Base-by-base conservation (phyloP, 192 early-diverging fungal genomes). In the Backusella liffmaniae region DNA sequence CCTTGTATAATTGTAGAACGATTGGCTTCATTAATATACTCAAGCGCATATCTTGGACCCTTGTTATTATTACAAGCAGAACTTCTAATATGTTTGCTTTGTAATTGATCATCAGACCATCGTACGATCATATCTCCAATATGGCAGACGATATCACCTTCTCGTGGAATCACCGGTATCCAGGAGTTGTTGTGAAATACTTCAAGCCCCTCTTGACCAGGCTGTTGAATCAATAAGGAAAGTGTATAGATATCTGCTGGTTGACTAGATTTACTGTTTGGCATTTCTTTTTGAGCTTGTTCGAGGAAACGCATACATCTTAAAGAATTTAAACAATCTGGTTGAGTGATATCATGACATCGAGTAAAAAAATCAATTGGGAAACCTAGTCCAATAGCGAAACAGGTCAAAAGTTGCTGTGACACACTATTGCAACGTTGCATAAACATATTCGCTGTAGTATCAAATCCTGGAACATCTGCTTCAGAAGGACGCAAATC, bases 41-140 rank as follows among this genome's bases (percentile, higher is more conserved):
- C 66, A 26, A 80, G 62, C 1, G 74, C 70, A n/a, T 80, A 72
- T 26, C 79, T 70, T 15, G 79, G 70, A 5, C 66, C 72, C 37
- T 73, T 70, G 10, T 56, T 67, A 21, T 68, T 72, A 5, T 69
- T 72, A 7, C 65, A 76, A 12, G 37, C 49, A n/a, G 79, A 74
- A 18, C 30, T 66, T 23, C 74, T 70, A 7, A 81, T 59, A 30
- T 76, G 80, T n/a, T 73, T 81, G 34, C 76, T 77, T 30, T 72
- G 73, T 2, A 81, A 53, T 5, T 44, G 51, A 74, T 81, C 80
- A 62, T 81, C 76, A 35, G 72, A 74, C 80, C 76, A 81, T n/a
- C 80, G 76, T 51, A 77, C 77, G 26, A 81, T 81, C 76, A 81
- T 77, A 35, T 81, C 76, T 3, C 80, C 80, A 67, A 81, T 77